Conservation (phyloP, 2,329 filamentous ascomycete species). For the Colletotrichum lindemuthianum region DNA sequence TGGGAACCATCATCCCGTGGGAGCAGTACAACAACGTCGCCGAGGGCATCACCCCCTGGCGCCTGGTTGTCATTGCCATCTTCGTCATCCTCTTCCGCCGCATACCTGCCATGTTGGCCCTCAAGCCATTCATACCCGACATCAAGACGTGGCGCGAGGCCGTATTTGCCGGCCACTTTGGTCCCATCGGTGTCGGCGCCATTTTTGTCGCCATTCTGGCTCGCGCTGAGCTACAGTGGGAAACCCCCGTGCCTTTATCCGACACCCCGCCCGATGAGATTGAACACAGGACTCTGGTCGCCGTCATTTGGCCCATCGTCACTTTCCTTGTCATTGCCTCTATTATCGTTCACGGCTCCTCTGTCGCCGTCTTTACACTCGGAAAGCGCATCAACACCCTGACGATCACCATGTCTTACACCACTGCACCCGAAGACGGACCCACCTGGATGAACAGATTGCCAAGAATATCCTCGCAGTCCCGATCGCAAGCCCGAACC, state of each 20-base stretch:
- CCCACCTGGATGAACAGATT: slow-evolving; percentile 95
- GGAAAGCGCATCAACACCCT: slow-evolving; percentile 98
- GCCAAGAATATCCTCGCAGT: slow-evolving; percentile 73
- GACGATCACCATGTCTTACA: slow-evolving; percentile 96
- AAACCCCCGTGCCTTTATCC: slow-evolving; percentile 77
- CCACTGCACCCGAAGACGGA: slow-evolving; percentile 85
- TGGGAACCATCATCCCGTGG: slow-evolving; percentile 98
- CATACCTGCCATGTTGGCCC: slow-evolving; percentile 89
- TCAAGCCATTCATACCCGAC: slow-evolving; percentile 95
- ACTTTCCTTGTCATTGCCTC: slow-evolving; percentile 94
- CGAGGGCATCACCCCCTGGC: slow-evolving; percentile 85
- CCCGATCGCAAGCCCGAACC: slow-evolving; percentile 84
- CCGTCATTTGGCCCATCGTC: slow-evolving; percentile 94
- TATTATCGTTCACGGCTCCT: slow-evolving; percentile 97
- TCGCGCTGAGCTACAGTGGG: slow-evolving; percentile 86
- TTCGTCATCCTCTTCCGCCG: slow-evolving; percentile 95
- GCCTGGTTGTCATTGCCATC: slow-evolving; percentile 90
- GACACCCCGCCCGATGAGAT: slow-evolving; percentile 64
- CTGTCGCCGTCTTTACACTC: slow-evolving; percentile 95
- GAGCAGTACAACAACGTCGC: slow-evolving; percentile 81
- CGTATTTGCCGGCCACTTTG: slow-evolving; percentile 95
- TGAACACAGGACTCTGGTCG: slow-evolving; percentile 75
- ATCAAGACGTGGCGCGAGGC: slow-evolving; percentile 99
- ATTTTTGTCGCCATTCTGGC: slow-evolving; percentile 96
- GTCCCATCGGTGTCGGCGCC: slow-evolving; percentile 95